These are phyloP conservation scores for Leccinum broughii DNA, from an alignment of 768 basidiomycete species.

Conservation along the genomic window DNA sequence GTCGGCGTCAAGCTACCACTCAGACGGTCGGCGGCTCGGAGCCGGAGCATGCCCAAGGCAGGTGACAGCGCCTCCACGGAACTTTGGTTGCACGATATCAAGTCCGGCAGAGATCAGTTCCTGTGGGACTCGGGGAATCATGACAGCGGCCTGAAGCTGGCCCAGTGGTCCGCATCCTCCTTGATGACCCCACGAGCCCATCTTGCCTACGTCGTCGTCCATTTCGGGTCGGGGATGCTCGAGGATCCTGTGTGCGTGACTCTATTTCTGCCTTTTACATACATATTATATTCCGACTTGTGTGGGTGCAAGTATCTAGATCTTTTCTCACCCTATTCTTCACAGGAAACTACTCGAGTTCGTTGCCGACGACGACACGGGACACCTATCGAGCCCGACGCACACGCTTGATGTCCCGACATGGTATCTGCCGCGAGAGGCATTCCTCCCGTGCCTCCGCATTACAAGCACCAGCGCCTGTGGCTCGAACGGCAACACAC, in stretches of 20 bases:
- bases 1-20: too few species aligned
- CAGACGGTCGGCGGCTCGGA: conserved; percentile 1
- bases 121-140: conserved; percentile 15
- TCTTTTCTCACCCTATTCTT: not conserved
- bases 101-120: conserved; percentile 12
- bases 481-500: conserved; percentile 3
- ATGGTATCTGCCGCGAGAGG: conserved; percentile 9
- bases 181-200: conserved; percentile 11
- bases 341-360: conserved; percentile 20
- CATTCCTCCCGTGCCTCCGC: conserved; percentile 10
- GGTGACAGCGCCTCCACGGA: too few species aligned
- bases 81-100: conserved; percentile 7
- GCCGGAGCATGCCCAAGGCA: too few species aligned
- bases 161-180: conserved; percentile 11
- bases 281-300: too few species aligned
- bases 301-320: too few species aligned
- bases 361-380: conserved; percentile 19
- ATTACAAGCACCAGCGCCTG: not conserved
- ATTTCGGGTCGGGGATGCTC: conserved; percentile 7
- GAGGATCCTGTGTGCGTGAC: conserved; percentile 18
- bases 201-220: conserved; percentile 15
- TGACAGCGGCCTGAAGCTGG: not conserved
- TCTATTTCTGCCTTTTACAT: not conserved
- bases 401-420: conserved; percentile 16
- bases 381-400: conserved; percentile 4